phyloP scores from a whole-genome alignment of 495 filamentous ascomycete species.

The Hypoxylon intermedium region DNA sequence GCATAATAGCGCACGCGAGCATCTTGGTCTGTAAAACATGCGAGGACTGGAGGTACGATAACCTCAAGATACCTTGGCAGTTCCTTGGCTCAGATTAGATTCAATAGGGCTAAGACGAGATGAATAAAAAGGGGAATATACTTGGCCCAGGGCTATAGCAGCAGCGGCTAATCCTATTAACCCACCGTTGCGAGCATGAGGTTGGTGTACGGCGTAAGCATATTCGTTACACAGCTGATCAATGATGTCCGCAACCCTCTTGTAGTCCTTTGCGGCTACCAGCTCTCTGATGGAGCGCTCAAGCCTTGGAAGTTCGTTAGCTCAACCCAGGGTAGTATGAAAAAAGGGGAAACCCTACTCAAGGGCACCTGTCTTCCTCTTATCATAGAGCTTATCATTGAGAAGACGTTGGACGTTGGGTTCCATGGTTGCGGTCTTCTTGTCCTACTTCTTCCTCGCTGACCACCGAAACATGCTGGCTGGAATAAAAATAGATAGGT shows the following conservation, averaged over 20 bases:
- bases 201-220: conserved; percentile 96
- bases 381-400: conserved; percentile 98
- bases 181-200: conserved; percentile 95
- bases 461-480: conserved; percentile 24
- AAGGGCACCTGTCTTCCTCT: conserved; percentile 92
- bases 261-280: conserved; percentile 74
- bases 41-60: conserved; percentile 96
- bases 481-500: background rate
- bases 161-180: conserved; percentile 96
- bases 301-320: conserved; percentile 62
- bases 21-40: conserved; percentile 98
- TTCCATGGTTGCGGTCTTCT: conserved; percentile 70
- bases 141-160: conserved; percentile 91
- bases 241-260: conserved; percentile 82
- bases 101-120: background rate
- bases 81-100: conserved; percentile 59
- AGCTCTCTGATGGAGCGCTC: conserved; percentile 91
- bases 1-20: conserved; percentile 97
- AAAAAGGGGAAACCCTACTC: conserved; percentile 70
- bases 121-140: conserved; percentile 54
- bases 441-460: conserved; percentile 6
- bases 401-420: conserved; percentile 84
- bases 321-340: background rate
- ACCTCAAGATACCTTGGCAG: conserved; percentile 88
- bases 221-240: conserved; percentile 97